These are phyloP conservation scores for Cenchrus fungigraminus DNA, from an alignment of 176 grass and related monocot genomes.

Conservation along the genomic window DNA sequence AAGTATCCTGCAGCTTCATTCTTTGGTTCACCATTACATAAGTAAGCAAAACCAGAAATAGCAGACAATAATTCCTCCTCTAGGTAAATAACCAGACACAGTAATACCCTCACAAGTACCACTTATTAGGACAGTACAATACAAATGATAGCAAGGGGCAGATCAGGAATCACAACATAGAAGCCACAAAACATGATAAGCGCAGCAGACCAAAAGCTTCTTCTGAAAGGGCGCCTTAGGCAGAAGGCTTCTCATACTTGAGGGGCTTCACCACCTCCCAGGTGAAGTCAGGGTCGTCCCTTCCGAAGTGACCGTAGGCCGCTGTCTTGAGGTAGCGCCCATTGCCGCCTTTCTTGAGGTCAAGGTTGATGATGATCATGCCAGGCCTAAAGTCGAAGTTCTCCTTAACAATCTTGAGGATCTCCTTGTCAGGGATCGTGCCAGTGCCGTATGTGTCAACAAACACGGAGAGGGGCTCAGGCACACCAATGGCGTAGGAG, in stretches of 20 bases:
- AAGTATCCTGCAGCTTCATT: conserved; percentile 31
- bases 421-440: conserved; percentile 48
- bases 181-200: conserved; percentile 35
- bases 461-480: conserved; percentile 50
- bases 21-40: conserved; percentile 46
- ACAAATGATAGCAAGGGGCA: conserved; percentile 33
- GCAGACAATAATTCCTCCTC: conserved; percentile 35
- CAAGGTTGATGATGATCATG: conserved; percentile 62
- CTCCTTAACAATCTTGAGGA: conserved; percentile 61
- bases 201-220: conserved; percentile 25
- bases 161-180: conserved; percentile 37
- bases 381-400: conserved; percentile 59
- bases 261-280: conserved; percentile 63
- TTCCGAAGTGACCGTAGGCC: conserved; percentile 54
- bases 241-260: conserved; percentile 58
- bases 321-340: conserved; percentile 59
- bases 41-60: conserved; percentile 31
- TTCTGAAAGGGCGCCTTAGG: conserved; percentile 33
- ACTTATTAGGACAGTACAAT: conserved; percentile 42
- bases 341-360: conserved; percentile 57
- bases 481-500: conserved; percentile 55
- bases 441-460: conserved; percentile 50
- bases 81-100: conserved; percentile 40
- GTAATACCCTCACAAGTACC: conserved; percentile 31
- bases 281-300: conserved; percentile 54